Base-by-base conservation (phyloP, 2,329 filamentous ascomycete species). In the Phyllosticta paracitricarpa region DNA sequence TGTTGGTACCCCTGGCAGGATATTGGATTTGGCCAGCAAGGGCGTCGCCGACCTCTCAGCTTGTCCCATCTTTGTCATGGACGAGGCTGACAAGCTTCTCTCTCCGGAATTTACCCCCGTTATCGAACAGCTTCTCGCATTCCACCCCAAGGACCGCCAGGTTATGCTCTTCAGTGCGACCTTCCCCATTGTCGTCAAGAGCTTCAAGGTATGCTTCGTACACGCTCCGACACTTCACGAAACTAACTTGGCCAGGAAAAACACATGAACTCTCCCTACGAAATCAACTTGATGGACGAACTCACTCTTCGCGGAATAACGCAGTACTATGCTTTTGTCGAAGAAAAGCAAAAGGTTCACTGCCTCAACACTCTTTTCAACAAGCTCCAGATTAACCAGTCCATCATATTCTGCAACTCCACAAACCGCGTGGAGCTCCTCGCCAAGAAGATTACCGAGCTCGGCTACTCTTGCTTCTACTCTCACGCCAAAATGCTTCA, bases 201-300 rank as follows among this genome's bases (percentile, higher is more conserved):
- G 89, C 69, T 99, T 99, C 78, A 97, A 86, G 73, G 77, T 79
- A 72, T 7, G 63, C 51, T 14, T n/a, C 56, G 12, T n/a, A 3
- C 24, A 30, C 54, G 65, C 33, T 28, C 56, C 10, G 28, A 24
- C 14, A 54, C 64, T 67, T 51, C 67, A 22, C 7, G 6, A 35
- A 28, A 51, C 53, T 58, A 58, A 56, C 6, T 14, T 40, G 28
- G 48, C 24, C 63, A 89, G 72, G 94, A 99, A 76, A 96, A 96
- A 79, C 94, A 99, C 79, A 97, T 99, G 91, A 83, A 83, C 67
- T 88, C 88, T 67, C 95, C 94, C 2, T 97, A 97, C 73, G 95
- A 99, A 77, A 99, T 99, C 79, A 99, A 99, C 73, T 84, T 99
- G 59, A 99, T 99, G 94, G 94, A 99, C 72, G 94, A 99, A 76